These are phyloP conservation scores for Lactuca sativa DNA, from an alignment of 129 eudicot species.

Conservation along the genomic window DNA sequence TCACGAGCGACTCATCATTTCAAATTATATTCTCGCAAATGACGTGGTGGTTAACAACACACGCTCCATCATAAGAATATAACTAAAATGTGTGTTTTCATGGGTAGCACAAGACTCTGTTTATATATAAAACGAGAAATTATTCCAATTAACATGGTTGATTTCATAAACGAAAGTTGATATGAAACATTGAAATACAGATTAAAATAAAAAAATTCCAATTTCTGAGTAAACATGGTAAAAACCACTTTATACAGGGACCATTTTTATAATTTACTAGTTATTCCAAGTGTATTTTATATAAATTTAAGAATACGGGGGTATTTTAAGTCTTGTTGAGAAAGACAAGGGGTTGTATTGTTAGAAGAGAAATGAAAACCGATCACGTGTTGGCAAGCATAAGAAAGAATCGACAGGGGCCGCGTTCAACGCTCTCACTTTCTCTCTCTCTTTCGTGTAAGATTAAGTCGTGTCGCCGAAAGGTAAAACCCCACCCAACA, in stretches of 20 bases:
- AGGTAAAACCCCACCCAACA: conserved; percentile 54
- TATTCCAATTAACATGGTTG: no score
- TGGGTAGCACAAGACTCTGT: no score
- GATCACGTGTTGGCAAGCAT: conserved; percentile 45
- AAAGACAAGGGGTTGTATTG: not conserved
- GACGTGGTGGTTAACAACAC: no score
- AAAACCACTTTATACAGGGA: not conserved
- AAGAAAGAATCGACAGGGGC: conserved; percentile 37
- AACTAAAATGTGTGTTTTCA: no score
- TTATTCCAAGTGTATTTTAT: not conserved
- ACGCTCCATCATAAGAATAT: no score
- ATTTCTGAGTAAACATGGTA: not conserved
- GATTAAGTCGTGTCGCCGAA: conserved; percentile 51
- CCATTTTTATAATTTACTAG: not conserved
- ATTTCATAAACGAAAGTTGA: not conserved
- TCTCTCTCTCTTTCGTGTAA: conserved; percentile 22
- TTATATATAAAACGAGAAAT: no score
- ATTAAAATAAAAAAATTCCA: no score
- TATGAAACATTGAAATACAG: not conserved
- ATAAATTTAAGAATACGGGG: not conserved
- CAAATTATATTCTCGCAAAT: no score
- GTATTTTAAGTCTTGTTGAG: not conserved
- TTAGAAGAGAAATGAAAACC: conserved; percentile 8
- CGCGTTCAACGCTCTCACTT: conserved; percentile 40
- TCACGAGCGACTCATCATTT: no score